Evolutionary conservation across 352 stramenopile species (phyloP).

Genomic region (Pythium utonaiense): DNA sequence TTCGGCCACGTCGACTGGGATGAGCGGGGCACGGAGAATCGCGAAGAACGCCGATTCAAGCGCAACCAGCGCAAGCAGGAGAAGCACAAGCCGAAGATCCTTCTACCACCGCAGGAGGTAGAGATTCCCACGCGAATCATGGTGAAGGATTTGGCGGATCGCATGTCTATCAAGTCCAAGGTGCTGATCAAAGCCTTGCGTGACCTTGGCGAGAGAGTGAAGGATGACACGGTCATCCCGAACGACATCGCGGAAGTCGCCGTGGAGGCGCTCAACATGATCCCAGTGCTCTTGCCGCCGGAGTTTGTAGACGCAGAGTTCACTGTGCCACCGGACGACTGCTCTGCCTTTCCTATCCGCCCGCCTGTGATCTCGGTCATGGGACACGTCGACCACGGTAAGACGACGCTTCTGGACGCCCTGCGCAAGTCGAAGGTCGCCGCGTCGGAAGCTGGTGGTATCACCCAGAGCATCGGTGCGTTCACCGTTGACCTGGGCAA

Average conservation of each 20-base stretch:
- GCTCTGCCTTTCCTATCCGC: constrained; percentile 58
- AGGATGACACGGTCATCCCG: constrained; percentile 67
- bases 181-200: constrained; percentile 62
- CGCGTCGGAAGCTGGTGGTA: constrained; percentile 95
- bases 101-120: constrained; percentile 57
- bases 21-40: constrained; percentile 42
- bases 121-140: constrained; percentile 71
- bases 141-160: constrained; percentile 76
- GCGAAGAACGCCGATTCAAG: constrained; percentile 64
- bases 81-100: constrained; percentile 34
- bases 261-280: constrained; percentile 82
- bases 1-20: constrained; percentile 82
- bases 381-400: constrained; percentile 99
- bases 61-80: constrained; percentile 51
- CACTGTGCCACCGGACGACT: constrained; percentile 56
- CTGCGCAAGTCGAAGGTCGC: constrained; percentile 91
- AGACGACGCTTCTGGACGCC: constrained; percentile 98
- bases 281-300: constrained; percentile 74
- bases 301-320: constrained; percentile 82
- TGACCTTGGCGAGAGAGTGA: constrained; percentile 66
- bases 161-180: constrained; percentile 75
- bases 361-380: constrained; percentile 98
- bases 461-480: constrained; percentile 98
- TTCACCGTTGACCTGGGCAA: constrained; percentile 95
- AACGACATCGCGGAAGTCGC: constrained; percentile 78